Evolutionary conservation across 441 rosid genomes (phyloP).

Genomic region (Theobroma grandiflorum): DNA sequence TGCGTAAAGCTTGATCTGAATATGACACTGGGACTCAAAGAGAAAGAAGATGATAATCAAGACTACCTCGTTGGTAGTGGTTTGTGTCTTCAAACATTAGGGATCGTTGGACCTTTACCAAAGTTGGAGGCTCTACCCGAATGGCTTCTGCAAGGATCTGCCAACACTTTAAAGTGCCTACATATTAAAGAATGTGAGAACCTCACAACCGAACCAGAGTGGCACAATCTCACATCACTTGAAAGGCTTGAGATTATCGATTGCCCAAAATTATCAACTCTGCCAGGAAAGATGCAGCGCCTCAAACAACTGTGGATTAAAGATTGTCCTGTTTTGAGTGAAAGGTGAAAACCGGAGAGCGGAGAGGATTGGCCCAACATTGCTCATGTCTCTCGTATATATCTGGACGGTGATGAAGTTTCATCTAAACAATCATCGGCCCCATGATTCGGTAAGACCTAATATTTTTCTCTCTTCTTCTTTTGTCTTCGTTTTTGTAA

Average conservation of each 20-base stretch:
- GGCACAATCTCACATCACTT: background rate
- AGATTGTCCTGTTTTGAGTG: background rate
- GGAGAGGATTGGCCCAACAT: constrained; percentile 7
- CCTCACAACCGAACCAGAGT: background rate
- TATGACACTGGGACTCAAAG: too few relatives aligned
- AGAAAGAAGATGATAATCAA: too few relatives aligned
- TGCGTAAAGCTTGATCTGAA: too few relatives aligned
- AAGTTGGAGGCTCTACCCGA: too few relatives aligned
- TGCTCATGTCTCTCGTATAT: background rate
- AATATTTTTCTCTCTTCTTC: background rate
- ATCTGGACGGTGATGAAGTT: background rate
- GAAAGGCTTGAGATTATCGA: background rate
- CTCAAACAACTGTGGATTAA: background rate
- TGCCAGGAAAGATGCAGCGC: background rate
- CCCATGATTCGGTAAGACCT: background rate
- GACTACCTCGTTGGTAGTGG: too few relatives aligned
- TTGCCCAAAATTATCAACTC: background rate
- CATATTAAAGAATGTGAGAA: background rate
- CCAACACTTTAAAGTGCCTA: too few relatives aligned
- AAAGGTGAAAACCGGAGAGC: background rate
- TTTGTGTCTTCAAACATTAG: too few relatives aligned
- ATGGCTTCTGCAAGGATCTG: too few relatives aligned
- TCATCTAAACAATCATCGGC: background rate
- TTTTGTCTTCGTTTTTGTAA: background rate
- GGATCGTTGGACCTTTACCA: too few relatives aligned